Evolutionary conservation across 202 grass and related monocot species (phyloP), one percentile per base, ranked within the genome.

Genomic region (Carex sylvatica): DNA sequence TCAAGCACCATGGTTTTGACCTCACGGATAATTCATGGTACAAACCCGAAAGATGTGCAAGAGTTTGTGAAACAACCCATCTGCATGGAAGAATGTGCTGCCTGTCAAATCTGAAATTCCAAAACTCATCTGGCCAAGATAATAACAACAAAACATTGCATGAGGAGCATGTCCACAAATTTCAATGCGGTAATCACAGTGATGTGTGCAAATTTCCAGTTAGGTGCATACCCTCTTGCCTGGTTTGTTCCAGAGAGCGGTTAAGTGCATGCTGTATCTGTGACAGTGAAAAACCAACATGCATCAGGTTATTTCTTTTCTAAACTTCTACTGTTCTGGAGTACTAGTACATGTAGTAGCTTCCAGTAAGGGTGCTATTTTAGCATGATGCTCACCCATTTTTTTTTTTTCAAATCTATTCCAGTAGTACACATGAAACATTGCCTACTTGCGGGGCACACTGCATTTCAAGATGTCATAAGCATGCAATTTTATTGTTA

Each of bases 271-370:
- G 87, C 65, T 49, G 55, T 82, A 81, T 56, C 28, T 91, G 70
- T 58, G 82, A 64, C 72, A 78, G 52, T 70, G 86, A 94, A 70
- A 88, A 91, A 44, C 67, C 83, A 87, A 51, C 84, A 38, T 85
- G 63, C 84, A 89, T 81, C 90, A 93, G 91, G 95, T 89, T 74
- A 88, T 62, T 64, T 87, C 56, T 79, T 85, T 80, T 85, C 38
- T 51, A 75, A 24, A 86, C 68, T 72, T 92, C 18, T 65, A 89
- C 31, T 84, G n/a, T 60, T 38, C 66, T 59, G 15, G 19, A 22
- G 70, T 83, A 28, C 70, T 26, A 28, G 72, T 76, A 76, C 51
- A 76, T 35, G 16, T 58, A 56, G 9, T 56, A 75, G 23, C 14
- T 55, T 75, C 49, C 24, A 55, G 26, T 35, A 53, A 8, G 46